These are phyloP conservation scores for Aureobasidium sp. DNA, from an alignment of 2,329 filamentous ascomycete species.

Conservation along the genomic window DNA sequence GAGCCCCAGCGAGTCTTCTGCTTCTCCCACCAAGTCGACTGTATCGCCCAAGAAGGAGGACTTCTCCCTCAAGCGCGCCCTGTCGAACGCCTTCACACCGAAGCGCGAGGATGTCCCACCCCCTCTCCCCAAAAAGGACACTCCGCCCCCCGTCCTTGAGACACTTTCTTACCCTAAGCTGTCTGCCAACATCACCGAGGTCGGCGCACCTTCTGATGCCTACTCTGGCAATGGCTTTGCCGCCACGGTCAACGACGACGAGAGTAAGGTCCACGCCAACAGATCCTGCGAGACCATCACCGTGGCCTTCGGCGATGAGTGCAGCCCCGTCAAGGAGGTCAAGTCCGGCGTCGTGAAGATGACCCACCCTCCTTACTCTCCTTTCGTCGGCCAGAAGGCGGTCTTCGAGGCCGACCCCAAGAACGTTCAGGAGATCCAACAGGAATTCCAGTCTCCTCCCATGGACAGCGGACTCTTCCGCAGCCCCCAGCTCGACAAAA, in stretches of 20 bases:
- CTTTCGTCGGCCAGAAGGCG: not conserved
- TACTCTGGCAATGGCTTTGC: not conserved
- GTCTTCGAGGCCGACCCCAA: not conserved
- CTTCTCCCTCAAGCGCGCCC: not conserved
- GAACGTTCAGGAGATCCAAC: not conserved
- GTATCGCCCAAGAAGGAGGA: not conserved
- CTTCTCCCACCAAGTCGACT: not conserved
- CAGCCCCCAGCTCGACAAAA: not conserved
- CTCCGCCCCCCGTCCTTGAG: not conserved
- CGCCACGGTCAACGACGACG: not conserved
- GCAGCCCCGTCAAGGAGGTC: not conserved
- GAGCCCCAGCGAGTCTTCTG: not conserved
- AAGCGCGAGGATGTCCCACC: not conserved
- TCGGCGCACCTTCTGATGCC: not conserved
- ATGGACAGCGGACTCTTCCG: not conserved
- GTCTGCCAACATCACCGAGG: not conserved
- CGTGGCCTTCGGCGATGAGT: not conserved
- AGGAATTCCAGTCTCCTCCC: not conserved
- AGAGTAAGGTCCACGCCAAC: not conserved
- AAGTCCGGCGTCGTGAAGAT: not conserved
- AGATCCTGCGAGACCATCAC: not conserved
- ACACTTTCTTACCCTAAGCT: not conserved
- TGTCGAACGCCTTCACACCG: not conserved
- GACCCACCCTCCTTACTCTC: not conserved
- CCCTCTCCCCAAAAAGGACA: not conserved